These are phyloP conservation scores for Butyriboletus appendiculatus DNA, from an alignment of 1,284 basidiomycete species.

Conservation along the genomic window DNA sequence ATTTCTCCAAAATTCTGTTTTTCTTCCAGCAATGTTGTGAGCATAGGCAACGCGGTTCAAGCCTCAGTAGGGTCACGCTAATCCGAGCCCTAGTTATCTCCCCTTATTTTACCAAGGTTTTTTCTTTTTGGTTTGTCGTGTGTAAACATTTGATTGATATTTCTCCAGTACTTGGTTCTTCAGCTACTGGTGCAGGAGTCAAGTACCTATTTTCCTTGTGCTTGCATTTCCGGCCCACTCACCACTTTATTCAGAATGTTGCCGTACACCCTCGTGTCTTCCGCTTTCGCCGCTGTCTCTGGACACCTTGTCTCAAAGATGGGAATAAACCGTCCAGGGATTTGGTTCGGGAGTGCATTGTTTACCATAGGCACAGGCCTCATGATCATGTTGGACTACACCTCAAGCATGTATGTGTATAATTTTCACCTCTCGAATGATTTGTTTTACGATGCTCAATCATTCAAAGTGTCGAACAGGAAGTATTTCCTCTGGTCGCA, in stretches of 20 bases:
- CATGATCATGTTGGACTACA: constrained; percentile 52
- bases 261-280: constrained; percentile 68
- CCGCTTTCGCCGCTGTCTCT: constrained; percentile 54
- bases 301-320: constrained; percentile 63
- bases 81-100: constrained; percentile 17
- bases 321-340: constrained; percentile 58
- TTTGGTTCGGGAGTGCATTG: constrained; percentile 61
- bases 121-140: neutral
- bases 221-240: neutral
- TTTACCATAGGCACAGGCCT: constrained; percentile 65
- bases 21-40: constrained; percentile 47
- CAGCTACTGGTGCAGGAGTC: constrained; percentile 15
- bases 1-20: constrained; percentile 67
- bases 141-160: neutral
- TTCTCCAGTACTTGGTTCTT: constrained; percentile 13
- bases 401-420: constrained; percentile 45
- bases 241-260: constrained; percentile 54
- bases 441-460: neutral
- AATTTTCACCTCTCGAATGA: neutral
- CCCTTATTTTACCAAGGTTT: constrained; percentile 25
- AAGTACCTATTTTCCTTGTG: constrained; percentile 4
- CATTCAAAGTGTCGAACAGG: constrained; percentile 53
- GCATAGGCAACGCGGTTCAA: constrained; percentile 1
- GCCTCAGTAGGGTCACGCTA: constrained; percentile 10
- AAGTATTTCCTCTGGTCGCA: constrained; percentile 59